Conservation (phyloP, 2,329 filamentous ascomycete species). For the Raffaelea arxii region DNA sequence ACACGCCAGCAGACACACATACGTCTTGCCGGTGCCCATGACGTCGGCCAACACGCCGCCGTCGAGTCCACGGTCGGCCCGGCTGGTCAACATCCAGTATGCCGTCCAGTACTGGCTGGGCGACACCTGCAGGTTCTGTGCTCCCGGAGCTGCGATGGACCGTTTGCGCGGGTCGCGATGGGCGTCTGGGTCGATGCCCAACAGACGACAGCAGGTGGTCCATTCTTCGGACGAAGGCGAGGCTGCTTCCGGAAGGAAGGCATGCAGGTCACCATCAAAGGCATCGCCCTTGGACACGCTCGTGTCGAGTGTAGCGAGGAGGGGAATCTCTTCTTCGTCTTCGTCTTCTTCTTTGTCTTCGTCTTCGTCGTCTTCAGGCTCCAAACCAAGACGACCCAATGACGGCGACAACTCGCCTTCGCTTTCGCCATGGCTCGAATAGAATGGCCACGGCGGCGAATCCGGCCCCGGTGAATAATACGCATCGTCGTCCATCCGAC, state of each 20-base stretch:
- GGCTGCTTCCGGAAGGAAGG: slow-evolving; percentile 10
- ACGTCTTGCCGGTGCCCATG: slow-evolving; percentile 16
- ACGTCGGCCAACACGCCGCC: slow-evolving; percentile 16
- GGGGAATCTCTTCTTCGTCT: neutral
- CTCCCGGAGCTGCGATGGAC: slow-evolving; percentile 13
- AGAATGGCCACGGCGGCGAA: too few relatives aligned
- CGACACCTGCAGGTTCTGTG: slow-evolving; percentile 13
- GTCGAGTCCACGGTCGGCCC: slow-evolving; percentile 10
- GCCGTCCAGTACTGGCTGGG: slow-evolving; percentile 16
- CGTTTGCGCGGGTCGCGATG: slow-evolving; percentile 11
- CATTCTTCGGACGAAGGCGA: slow-evolving; percentile 11
- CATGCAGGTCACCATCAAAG: slow-evolving; percentile 15
- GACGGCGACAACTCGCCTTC: too few relatives aligned
- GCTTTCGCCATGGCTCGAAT: too few relatives aligned
- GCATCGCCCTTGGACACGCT: slow-evolving; percentile 12
- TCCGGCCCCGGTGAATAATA: too few relatives aligned
- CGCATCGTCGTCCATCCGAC: too few relatives aligned
- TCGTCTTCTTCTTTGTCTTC: neutral
- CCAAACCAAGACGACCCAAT: too few relatives aligned
- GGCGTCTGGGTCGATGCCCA: slow-evolving; percentile 10
- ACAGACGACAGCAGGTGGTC: slow-evolving; percentile 12
- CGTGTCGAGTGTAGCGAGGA: slow-evolving; percentile 13
- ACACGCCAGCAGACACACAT: slow-evolving; percentile 12
- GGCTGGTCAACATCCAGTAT: slow-evolving; percentile 15
- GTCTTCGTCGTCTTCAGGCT: neutral